Evolutionary conservation across 768 basidiomycete genomes (phyloP), one percentile per base, ranked within the genome.

Genomic region (Psilocybe sp.): DNA sequence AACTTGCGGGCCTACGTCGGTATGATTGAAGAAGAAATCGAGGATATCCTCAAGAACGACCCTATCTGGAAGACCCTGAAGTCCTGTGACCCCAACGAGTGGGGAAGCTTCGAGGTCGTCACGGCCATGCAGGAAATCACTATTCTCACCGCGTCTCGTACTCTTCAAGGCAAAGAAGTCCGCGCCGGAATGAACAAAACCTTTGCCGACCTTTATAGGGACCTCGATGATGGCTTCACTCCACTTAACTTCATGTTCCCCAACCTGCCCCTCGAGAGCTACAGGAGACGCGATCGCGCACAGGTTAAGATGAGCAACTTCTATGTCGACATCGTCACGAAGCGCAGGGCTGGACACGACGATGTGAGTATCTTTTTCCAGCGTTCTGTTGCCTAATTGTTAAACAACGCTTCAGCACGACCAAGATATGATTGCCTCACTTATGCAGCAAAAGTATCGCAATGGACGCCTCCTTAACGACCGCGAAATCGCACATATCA

Each of bases 211-310:
- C 69, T 89, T 23, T 97, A 87, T 73, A 81, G 82, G 44, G 93
- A 92, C 62, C 77, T 99, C 58, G 97, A 99, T 63, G 91, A 90
- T 48, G 96, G 96, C 3, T 98, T 99, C 69, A 97, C 92, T 0
- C 94, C 96, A 0, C 64, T 99, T 55, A 96, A 98, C 72, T 94
- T 94, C 73, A 74, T 98, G 70, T 94, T 98, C 76, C 90, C 94
- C 36, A 91, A 89, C 64, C 73, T 98, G 51, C 97, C 97, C 16
- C 70, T 98, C 59, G 86, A 88, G 46, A 92, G 87, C 63, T 98
- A 98, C 71, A 80, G 89, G 54, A 82, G 77, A 60, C 83, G 97
- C 45, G 97, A 99, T 65, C 72, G 73, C 37, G 97, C 97, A 1
- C 95, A 98, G 56, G 79, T 81, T 69, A 91, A 89, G 64, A 95